Evolutionary conservation across 2,329 filamentous ascomycete species (phyloP), one percentile per base, ranked within the genome.

Genomic region (Fusarium sp.): DNA sequence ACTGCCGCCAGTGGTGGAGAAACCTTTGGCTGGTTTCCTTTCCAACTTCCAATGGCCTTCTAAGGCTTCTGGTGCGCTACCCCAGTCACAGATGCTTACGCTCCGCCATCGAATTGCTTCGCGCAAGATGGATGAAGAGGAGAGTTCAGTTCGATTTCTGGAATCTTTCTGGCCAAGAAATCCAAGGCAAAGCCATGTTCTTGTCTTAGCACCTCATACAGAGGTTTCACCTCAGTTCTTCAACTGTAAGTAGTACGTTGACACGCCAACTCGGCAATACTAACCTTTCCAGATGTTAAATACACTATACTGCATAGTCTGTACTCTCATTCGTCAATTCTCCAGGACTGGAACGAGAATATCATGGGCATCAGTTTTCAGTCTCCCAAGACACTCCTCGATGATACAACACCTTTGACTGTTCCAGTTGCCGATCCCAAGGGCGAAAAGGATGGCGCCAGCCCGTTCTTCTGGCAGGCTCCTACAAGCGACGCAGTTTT

Each of bases 121-220:
- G 40, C 82, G 86, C 49, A 83, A 83, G 48, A 75, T 91, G 66
- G 89, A 84, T 8, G 85, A 92, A 45, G 89, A 92, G 68, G 90
- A 94, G 72, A 90, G 91, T 59, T 90, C 93, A 1, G 83, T 91
- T 18, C 89, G 91, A 25, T 92, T 95, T 62, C 82, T 97, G 7
- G 94, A 98, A 81, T 92, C 93, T 0, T 97, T 97, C 78, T 98
- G 94, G 85, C 94, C 96, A 4, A 81, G 83, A 5, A 84, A 89
- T 61, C 84, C 89, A 7, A 77, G 79, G 4, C 80, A 88, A 55
- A 48, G 90, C 90, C 93, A 98, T 77, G 88, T 97, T 4, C 85
- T 99, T n/a, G 81, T 98, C 3, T 86, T 99, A 8, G 94, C 93
- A 7, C 89, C 94, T 2, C 90, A 97, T 71, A 87, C 87, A 2